Evolutionary conservation across 345 rosid species (phyloP), one percentile per base, ranked within the genome.

Genomic region (Eucalyptus pauciflora): DNA sequence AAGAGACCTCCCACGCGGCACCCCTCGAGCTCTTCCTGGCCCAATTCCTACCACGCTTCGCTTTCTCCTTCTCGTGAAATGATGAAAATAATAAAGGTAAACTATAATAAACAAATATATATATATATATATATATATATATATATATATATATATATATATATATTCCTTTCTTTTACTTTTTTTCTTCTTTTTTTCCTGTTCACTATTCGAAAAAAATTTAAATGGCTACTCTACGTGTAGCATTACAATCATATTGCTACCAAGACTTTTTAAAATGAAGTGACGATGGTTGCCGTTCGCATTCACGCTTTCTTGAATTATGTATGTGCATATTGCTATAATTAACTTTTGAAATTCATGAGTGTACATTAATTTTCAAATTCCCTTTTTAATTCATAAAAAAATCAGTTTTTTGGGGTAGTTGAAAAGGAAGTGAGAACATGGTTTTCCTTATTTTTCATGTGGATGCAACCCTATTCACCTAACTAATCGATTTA

Each of bases 121-220:
- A 71, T 15, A n/a, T n/a, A n/a, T n/a, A n/a, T n/a, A n/a, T n/a
- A n/a, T n/a, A n/a, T n/a, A n/a, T n/a, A n/a, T n/a, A n/a, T n/a
- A n/a, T n/a, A n/a, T n/a, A n/a, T n/a, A 31, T 37, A 71, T 15
- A 33, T 16, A 8, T 5, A 71, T 15, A 31, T 14, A n/a, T n/a
- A n/a, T 14, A 17, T 17, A 17, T 16, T 6, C 16, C 10, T 16
- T 33, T 64, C 37, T 29, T 64, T 29, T 64, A 13, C 22, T 3
- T 33, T 17, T 8, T 6, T 33, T 16, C 2, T 8, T 9, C 2
- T 3, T 18, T 10, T 37, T 37, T 20, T 5, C 0, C 8, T 20
- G 83, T 41, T 76, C 14, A 4, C 7, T 0, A 76, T 37, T 10
- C 10, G 3, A 64, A 41, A 71, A 71, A 37, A 18, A 10, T 0